Percentiles rank a stretch among this genome's conserved stretches.
phyloP scores from a whole-genome alignment of 1,284 basidiomycete species.

The Moniliella sp. region DNA sequence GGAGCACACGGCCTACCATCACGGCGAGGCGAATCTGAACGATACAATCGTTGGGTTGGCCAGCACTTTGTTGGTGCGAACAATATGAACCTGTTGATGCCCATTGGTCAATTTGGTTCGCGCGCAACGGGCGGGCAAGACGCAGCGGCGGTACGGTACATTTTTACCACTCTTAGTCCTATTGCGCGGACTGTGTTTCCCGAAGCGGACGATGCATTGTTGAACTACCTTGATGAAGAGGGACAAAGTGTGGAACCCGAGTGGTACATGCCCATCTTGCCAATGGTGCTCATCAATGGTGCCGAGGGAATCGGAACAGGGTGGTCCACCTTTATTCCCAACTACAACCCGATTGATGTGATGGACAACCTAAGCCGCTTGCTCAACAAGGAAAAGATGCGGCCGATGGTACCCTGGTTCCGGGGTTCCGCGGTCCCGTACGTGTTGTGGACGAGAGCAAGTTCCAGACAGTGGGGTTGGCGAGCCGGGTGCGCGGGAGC shows the following conservation, averaged over 20 bases:
- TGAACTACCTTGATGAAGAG: constrained; percentile 70
- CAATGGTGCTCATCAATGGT: constrained; percentile 76
- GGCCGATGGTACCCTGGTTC: constrained; percentile 87
- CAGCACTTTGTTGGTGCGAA: constrained; percentile 89
- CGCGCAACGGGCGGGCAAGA: constrained; percentile 37
- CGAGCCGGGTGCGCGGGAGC: constrained; percentile 57
- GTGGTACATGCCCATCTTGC: constrained; percentile 75
- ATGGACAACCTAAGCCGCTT: constrained; percentile 65
- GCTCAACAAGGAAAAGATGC: constrained; percentile 64
- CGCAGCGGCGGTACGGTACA: constrained; percentile 87
- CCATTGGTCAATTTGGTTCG: constrained; percentile 90
- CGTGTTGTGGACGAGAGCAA: constrained; percentile 59
- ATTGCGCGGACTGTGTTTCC: constrained; percentile 65
- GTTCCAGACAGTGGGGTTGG: constrained; percentile 61
- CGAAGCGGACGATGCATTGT: constrained; percentile 59
- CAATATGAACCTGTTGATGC: constrained; percentile 72
- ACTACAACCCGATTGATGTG: constrained; percentile 77
- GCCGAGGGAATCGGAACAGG: constrained; percentile 95
- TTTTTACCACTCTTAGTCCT: constrained; percentile 61
- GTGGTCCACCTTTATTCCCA: constrained; percentile 83
- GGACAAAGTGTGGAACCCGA: constrained; percentile 74
- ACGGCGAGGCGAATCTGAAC: constrained; percentile 69
- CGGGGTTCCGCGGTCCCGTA: constrained; percentile 75
- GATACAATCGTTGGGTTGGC: constrained; percentile 81
- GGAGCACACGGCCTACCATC: constrained; percentile 86